Conservation (phyloP, 2,329 filamentous ascomycete species). For the Neopestalotiopsis sp. region DNA sequence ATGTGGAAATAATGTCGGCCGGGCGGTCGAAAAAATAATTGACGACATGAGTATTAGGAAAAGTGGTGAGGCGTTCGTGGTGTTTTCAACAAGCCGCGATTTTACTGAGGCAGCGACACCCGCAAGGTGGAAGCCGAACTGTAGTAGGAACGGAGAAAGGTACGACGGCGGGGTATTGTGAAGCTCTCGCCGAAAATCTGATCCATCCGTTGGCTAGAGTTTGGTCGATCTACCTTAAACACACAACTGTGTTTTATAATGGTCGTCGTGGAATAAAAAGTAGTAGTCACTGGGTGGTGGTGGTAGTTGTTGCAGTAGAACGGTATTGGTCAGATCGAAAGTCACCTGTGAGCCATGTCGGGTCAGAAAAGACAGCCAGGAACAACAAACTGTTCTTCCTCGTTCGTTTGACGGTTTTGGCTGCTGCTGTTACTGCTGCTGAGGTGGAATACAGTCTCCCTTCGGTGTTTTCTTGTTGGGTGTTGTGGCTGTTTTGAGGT, state of each 20-base stretch:
- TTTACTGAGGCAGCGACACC: background rate
- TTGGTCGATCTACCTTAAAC: background rate
- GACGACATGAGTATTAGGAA: slow-evolving; percentile 35
- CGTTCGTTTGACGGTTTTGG: background rate
- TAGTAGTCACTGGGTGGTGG: background rate
- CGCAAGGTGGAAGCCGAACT: background rate
- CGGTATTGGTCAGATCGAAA: background rate
- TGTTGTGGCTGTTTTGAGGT: background rate
- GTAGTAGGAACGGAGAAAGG: background rate
- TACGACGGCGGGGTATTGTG: slow-evolving; percentile 10
- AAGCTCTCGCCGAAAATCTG: slow-evolving; percentile 7
- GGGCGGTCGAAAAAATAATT: slow-evolving; percentile 29
- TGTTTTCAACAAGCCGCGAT: background rate
- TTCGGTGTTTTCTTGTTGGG: background rate
- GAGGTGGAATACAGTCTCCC: background rate
- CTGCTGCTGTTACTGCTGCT: background rate
- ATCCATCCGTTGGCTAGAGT: slow-evolving; percentile 13
- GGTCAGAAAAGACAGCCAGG: slow-evolving; percentile 15
- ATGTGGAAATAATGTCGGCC: slow-evolving; percentile 32
- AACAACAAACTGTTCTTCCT: background rate
- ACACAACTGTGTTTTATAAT: background rate
- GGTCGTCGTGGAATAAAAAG: slow-evolving; percentile 10
- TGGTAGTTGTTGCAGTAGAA: slow-evolving; percentile 1
- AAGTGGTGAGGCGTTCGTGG: background rate
- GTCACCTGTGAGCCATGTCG: slow-evolving; percentile 22